Percentiles rank a stretch among this genome's conserved stretches.
Evolutionary conservation across 1,284 basidiomycete genomes (phyloP).

Genomic region (Xerocomus nothofagi): DNA sequence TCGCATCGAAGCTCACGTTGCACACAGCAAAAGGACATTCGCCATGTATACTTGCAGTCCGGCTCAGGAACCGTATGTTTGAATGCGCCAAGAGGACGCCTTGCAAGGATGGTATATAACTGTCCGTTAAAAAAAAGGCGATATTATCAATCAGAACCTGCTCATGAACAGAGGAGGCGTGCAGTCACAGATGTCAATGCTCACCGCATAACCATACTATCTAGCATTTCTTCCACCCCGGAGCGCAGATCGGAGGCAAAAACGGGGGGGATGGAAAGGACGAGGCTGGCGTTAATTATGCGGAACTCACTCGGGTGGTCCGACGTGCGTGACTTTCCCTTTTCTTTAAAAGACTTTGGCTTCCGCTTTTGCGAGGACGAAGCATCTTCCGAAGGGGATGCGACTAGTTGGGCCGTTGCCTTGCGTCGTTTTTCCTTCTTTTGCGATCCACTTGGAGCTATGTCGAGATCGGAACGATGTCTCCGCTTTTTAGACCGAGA

Average conservation of each 20-base stretch:
- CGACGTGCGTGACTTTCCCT: slow-evolving; percentile 35
- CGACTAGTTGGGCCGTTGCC: background rate
- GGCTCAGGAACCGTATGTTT: slow-evolving; percentile 68
- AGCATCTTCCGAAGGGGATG: slow-evolving; percentile 9
- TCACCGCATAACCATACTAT: slow-evolving; percentile 93
- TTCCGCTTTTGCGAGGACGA: slow-evolving; percentile 6
- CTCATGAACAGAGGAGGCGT: background rate
- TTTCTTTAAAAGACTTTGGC: slow-evolving; percentile 38
- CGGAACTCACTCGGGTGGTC: slow-evolving; percentile 58
- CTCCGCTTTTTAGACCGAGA: slow-evolving; percentile 55
- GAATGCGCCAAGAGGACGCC: slow-evolving; percentile 91
- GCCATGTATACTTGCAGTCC: slow-evolving; percentile 70
- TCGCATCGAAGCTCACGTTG: slow-evolving; percentile 77
- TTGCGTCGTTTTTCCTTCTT: slow-evolving; percentile 33
- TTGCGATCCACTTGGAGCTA: slow-evolving; percentile 23
- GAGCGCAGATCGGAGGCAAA: slow-evolving; percentile 69
- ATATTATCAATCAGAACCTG: slow-evolving; percentile 3
- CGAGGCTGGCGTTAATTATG: slow-evolving; percentile 63
- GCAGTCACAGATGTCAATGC: slow-evolving; percentile 28
- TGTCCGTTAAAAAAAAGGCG: slow-evolving; percentile 34
- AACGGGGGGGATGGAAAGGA: slow-evolving; percentile 80
- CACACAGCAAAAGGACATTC: slow-evolving; percentile 89
- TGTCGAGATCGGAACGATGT: slow-evolving; percentile 31
- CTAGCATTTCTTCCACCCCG: slow-evolving; percentile 86
- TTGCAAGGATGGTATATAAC: slow-evolving; percentile 85